Base-by-base conservation (phyloP, 2,329 filamentous ascomycete species). In the Leptodontidium sp. region DNA sequence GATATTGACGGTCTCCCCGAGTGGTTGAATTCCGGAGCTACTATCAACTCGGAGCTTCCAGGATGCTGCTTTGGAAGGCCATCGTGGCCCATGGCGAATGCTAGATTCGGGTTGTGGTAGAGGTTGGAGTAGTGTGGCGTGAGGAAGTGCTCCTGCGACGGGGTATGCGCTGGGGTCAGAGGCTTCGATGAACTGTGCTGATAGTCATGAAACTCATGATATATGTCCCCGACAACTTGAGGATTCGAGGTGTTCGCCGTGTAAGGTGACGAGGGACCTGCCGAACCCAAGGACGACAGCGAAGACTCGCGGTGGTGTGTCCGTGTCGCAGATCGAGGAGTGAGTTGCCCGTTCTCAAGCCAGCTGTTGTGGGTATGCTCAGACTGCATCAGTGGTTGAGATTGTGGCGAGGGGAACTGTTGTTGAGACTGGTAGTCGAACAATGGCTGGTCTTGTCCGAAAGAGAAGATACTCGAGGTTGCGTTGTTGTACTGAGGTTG, bases 301-400 rank as follows among this genome's bases (percentile, higher is more conserved):
- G 87, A 90, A 1, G 87, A 87, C 71, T 90, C 87, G 72, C 88
- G 85, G 57, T 90, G 83, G 74, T 90, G 88, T 29, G 70, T 66
- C 69, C 75, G 74, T 21, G 75, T 74, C 15, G 72, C 71, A 21
- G 78, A 78, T 38, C 74, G 75, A n/a, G 77, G 77, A 7, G 77
- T 78, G 55, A 77, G 70, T 71, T 78, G 76, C 61, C 74, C 76
- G 72, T 77, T 75, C n/a, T 75, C 72, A 47, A 74, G 71, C 75
- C 74, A 78, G 64, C 71, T 76, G 49, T 62, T 74, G 64, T 69
- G 70, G 8, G 72, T 61, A 43, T 75, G 73, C 38, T 76, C 75
- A 29, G 74, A 68, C 68, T 73, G 77, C 77, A 79, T 78, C 71
- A 75, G 74, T 67, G 68, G 15, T 68, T 71, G 75, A n/a, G 74